Evolutionary conservation across 495 filamentous ascomycete genomes (phyloP).

Genomic region (Niebla homalea): DNA sequence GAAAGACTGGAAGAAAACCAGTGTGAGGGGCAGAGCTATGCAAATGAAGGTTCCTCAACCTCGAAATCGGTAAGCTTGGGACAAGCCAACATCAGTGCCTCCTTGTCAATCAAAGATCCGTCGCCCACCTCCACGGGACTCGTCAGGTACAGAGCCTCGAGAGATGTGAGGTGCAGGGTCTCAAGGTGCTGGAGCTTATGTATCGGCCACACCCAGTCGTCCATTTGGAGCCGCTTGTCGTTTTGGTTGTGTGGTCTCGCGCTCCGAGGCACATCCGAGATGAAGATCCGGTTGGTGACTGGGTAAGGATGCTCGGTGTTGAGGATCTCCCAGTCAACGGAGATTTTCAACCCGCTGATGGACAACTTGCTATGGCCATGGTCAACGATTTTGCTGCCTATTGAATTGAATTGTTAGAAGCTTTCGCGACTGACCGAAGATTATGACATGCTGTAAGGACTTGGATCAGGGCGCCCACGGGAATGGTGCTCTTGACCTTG

Average conservation of each 20-base stretch:
- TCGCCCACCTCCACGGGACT: too few relatives aligned
- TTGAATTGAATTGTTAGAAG: neutral
- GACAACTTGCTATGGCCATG: neutral
- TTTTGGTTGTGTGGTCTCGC: neutral
- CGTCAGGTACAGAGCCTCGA: too few relatives aligned
- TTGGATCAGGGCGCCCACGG: constrained; percentile 3
- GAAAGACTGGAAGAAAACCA: too few relatives aligned
- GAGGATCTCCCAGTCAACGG: neutral
- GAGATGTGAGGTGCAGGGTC: too few relatives aligned
- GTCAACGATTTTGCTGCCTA: neutral
- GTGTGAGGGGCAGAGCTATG: too few relatives aligned
- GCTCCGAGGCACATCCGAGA: neutral
- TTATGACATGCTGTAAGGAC: constrained; percentile 3
- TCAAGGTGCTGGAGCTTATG: neutral
- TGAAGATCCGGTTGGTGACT: neutral
- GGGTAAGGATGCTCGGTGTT: neutral
- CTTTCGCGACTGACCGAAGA: neutral
- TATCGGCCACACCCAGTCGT: neutral
- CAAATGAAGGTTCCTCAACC: too few relatives aligned
- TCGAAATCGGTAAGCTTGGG: too few relatives aligned
- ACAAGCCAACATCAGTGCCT: too few relatives aligned
- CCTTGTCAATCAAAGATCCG: too few relatives aligned
- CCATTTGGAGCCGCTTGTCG: neutral
- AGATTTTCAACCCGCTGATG: neutral
- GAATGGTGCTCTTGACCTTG: neutral